Evolutionary conservation across 306 rosid species (phyloP).

Genomic region (Glycyrrhiza uralensis): DNA sequence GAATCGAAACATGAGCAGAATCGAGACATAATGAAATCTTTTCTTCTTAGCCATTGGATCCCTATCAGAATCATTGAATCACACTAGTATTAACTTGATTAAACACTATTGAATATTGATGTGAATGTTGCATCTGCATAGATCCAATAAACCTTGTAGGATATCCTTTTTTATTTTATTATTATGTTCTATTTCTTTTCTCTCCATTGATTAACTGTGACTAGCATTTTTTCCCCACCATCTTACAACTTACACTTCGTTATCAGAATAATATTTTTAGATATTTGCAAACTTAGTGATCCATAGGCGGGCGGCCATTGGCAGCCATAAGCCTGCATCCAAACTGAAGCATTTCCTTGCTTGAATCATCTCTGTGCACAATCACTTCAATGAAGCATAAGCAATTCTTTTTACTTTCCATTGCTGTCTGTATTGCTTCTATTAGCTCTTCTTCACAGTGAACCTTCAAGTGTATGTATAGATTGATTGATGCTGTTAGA

Average conservation of each 20-base stretch:
- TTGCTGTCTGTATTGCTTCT: neutral
- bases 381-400: constrained; percentile 28
- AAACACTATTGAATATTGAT: too few species aligned
- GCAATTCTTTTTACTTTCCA: constrained; percentile 1
- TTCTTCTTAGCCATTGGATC: too few species aligned
- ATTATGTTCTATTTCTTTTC: too few species aligned
- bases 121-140: too few species aligned
- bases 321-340: neutral
- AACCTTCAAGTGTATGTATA: neutral
- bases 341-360: constrained; percentile 7
- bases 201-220: neutral
- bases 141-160: too few species aligned
- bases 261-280: neutral
- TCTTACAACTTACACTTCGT: neutral
- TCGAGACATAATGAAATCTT: too few species aligned
- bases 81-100: too few species aligned
- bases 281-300: neutral
- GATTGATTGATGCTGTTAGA: neutral
- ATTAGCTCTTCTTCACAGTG: constrained; percentile 26
- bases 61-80: too few species aligned
- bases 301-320: neutral
- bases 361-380: constrained; percentile 17
- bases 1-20: too few species aligned
- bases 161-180: too few species aligned
- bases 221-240: neutral